These are phyloP conservation scores for Plasmodium vivax DNA, from an alignment of 169 alveolate genomes.

Conservation along the genomic window DNA sequence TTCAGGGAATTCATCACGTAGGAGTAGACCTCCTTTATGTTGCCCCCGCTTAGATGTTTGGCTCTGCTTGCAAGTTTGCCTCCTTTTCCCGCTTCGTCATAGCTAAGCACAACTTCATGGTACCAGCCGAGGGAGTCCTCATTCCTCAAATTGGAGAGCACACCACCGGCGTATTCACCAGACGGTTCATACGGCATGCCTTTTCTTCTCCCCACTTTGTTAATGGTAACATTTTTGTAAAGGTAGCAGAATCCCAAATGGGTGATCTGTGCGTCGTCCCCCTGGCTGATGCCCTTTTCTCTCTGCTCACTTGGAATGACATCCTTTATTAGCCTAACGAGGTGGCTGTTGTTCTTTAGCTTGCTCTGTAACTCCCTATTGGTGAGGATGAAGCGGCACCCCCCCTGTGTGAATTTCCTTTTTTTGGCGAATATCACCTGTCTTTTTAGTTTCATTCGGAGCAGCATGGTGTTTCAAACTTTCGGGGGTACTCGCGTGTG, in stretches of 20 bases:
- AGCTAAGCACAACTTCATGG: not conserved
- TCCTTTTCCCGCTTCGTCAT: not conserved
- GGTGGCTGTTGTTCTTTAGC: constrained; percentile 21
- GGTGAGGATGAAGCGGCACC: not conserved
- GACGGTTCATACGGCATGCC: not conserved
- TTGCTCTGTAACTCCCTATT: constrained; percentile 28
- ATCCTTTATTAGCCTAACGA: constrained; percentile 36
- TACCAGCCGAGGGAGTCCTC: not conserved
- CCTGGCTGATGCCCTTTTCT: not conserved
- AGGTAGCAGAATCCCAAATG: constrained; percentile 38
- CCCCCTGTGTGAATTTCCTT: not conserved
- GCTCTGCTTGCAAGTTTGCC: not conserved
- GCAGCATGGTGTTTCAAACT: not conserved
- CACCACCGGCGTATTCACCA: not conserved
- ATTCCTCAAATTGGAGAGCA: not conserved
- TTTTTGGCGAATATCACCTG: not conserved
- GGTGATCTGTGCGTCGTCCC: not conserved
- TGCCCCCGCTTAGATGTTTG: not conserved
- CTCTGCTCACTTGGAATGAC: not conserved
- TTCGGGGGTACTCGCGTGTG: not conserved
- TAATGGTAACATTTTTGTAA: constrained; percentile 31
- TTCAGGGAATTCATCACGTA: constrained; percentile 20
- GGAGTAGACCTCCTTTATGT: constrained; percentile 1
- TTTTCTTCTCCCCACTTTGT: not conserved
- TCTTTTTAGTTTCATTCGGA: not conserved